phyloP scores from a whole-genome alignment of 352 stramenopile species.

The Thraustochytrium striatum region DNA sequence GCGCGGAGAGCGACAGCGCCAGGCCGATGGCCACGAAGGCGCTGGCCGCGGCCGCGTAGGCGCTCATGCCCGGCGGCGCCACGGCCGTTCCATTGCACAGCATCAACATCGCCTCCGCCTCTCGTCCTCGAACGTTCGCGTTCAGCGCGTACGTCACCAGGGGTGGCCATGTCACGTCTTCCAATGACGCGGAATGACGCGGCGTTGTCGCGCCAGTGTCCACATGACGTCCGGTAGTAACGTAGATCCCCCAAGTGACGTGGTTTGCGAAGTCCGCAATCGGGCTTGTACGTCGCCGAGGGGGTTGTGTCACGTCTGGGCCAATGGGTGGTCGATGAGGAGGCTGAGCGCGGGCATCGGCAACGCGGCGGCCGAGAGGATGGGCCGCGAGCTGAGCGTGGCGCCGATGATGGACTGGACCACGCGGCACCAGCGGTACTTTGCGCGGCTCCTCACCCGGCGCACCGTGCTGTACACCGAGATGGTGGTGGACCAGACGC shows the following conservation, averaged over 20 bases:
- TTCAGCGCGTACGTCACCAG: too few species aligned
- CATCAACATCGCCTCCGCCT: not conserved
- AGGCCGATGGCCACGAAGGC: not conserved
- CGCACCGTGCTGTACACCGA: conserved; percentile 92
- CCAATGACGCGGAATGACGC: too few species aligned
- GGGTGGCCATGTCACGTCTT: too few species aligned
- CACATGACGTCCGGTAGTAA: too few species aligned
- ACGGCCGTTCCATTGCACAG: not conserved
- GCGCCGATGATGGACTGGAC: conserved; percentile 95
- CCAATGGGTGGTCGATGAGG: too few species aligned
- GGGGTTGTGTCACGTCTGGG: too few species aligned
- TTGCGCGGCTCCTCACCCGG: conserved; percentile 87
- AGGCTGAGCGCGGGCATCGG: too few species aligned
- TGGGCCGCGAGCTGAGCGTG: conserved; percentile 56
- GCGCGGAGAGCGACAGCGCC: not conserved
- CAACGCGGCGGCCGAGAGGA: not conserved
- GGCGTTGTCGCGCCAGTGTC: too few species aligned
- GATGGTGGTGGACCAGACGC: conserved; percentile 95
- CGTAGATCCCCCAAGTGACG: too few species aligned
- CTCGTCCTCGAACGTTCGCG: not conserved
- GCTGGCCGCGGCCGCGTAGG: not conserved
- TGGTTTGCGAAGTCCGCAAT: too few species aligned
- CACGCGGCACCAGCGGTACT: conserved; percentile 84
- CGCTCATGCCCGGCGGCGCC: not conserved
- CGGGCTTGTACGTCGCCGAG: too few species aligned